A percentile compares a stretch with the other conserved stretches of the same genome.
Conservation (phyloP, 2,329 filamentous ascomycete genomes). For the Colletotrichum cordylinicola region DNA sequence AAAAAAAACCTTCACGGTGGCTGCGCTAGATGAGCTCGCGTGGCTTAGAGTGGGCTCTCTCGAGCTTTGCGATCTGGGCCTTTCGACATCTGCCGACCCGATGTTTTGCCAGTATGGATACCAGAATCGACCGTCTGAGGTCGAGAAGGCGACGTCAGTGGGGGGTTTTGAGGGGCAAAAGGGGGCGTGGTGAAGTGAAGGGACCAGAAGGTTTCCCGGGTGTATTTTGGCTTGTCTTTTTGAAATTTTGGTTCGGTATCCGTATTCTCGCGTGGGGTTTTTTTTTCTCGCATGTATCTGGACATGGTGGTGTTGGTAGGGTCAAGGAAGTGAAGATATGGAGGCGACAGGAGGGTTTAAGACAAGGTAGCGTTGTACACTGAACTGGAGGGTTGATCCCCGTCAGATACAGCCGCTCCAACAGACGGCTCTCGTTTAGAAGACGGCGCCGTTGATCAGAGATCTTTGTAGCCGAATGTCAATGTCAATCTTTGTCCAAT, state of each 20-base stretch:
- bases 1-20: not conserved
- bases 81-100: not conserved
- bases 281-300: not conserved
- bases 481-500: not conserved
- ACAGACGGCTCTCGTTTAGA: not conserved
- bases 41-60: not conserved
- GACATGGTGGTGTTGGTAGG: not conserved
- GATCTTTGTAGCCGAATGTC: not conserved
- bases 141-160: not conserved
- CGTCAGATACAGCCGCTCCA: slow-evolving; percentile 14
- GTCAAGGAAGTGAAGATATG: not conserved
- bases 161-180: not conserved
- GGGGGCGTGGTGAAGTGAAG: not conserved
- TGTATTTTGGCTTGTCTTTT: not conserved
- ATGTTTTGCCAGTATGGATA: not conserved
- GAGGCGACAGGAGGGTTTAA: not conserved
- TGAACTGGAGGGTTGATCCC: not conserved
- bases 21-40: not conserved
- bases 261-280: not conserved
- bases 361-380: not conserved
- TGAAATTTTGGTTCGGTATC: not conserved
- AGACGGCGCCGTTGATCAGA: not conserved
- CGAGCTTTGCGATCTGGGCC: not conserved
- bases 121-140: not conserved
- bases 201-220: not conserved